Evolutionary conservation across 257 asterid species (phyloP), one percentile per base, ranked within the genome.

Genomic region (Solanum sejunctum): DNA sequence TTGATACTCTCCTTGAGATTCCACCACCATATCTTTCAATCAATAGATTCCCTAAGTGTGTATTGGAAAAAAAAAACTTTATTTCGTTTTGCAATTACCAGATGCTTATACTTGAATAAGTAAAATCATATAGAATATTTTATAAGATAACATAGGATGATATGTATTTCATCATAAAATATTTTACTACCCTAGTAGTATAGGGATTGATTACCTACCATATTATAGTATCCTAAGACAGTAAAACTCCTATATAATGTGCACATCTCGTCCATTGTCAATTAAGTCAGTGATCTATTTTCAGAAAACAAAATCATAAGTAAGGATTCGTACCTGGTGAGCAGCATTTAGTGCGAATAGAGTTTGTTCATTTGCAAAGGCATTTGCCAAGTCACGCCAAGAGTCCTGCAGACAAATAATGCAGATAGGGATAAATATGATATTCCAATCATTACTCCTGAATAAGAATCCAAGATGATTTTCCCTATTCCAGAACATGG

Each of bases 351-450:
- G 84, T 32, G 95, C 89, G 88, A 95, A 89, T 82, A 95, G 49
- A 84, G 86, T 91, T 86, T 92, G 91, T 83, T 95, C 98, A 87
- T 90, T 95, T 15, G 92, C 89, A 89, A 96, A 96, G 84, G 95
- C 94, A 92, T 91, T 92, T 7, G 94, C 98, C 64, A 96, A 87
- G 82, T 88, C 89, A 78, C 88, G 89, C 98, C 99, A 96, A 0
- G 98, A 92, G 21, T 94, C 97, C 99, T 96, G 92, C 89, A 89
- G 85, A 85, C 26, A 69, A 86, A 51, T 43, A 78, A 84, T 60
- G 79, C 49, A 56, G 49, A 83, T 51, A 9, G 66, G 47, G 81
- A 75, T 75, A 51, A 49, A 75, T 10, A 51, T 8, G 39, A 23
- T 51, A 49, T 49, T 75, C 82, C 61, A 15, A 75, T 49, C 61